phyloP scores from a whole-genome alignment of 2,329 filamentous ascomycete genomes.

The Thermoascus crustaceus region DNA sequence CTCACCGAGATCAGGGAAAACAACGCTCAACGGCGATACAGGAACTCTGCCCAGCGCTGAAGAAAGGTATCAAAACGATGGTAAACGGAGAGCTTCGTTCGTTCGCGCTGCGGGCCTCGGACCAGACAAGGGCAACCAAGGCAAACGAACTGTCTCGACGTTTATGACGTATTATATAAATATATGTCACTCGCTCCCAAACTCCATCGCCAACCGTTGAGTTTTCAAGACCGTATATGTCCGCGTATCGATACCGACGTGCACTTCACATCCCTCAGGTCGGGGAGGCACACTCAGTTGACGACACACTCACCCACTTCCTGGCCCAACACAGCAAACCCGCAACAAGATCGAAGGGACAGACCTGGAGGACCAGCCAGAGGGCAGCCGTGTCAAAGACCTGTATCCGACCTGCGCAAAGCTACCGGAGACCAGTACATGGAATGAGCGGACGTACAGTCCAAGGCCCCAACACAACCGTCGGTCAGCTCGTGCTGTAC shows the following conservation, averaged over 20 bases:
- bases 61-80: neutral
- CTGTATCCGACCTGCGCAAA: neutral
- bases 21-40: neutral
- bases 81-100: neutral
- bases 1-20: neutral
- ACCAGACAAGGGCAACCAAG: slow-evolving; percentile 1
- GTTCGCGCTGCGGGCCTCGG: neutral
- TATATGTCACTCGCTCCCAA: slow-evolving; percentile 1
- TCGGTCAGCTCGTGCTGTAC: neutral
- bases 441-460: neutral
- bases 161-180: neutral
- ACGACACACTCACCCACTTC: neutral
- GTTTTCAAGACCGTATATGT: neutral
- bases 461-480: slow-evolving; percentile 1
- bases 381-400: neutral
- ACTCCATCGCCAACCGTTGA: slow-evolving; percentile 2
- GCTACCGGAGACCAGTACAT: neutral
- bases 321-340: neutral
- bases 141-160: no score
- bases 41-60: neutral
- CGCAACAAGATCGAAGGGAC: slow-evolving; percentile 1
- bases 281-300: neutral
- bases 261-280: neutral
- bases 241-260: slow-evolving; percentile 1
- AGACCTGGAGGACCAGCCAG: neutral